Conservation (phyloP, 2,329 filamentous ascomycete genomes). For the Pezicula rhizophila region DNA sequence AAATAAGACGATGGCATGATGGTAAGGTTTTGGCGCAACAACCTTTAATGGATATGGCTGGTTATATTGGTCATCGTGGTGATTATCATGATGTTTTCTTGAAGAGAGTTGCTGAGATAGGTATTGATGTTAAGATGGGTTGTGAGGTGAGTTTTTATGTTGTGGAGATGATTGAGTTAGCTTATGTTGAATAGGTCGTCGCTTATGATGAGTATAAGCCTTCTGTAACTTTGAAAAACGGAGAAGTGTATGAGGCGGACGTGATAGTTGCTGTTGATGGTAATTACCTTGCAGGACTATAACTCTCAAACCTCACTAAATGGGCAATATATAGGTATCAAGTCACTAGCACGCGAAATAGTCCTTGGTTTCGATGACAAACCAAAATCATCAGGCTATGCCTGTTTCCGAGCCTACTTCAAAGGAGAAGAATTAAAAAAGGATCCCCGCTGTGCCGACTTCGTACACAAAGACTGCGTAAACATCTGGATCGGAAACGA, state of each 20-base stretch:
- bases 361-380: constrained; percentile 47
- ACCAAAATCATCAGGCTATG: constrained; percentile 46
- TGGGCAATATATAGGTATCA: constrained; percentile 35
- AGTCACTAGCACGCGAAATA: constrained; percentile 42
- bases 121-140: constrained; percentile 35
- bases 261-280: constrained; percentile 45
- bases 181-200: constrained; percentile 24
- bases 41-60: constrained; percentile 45
- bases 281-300: too few relatives aligned
- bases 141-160: constrained; percentile 18
- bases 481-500: constrained; percentile 41
- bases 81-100: constrained; percentile 39
- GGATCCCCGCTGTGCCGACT: constrained; percentile 32
- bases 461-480: constrained; percentile 36
- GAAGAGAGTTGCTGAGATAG: constrained; percentile 31
- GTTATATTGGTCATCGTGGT: constrained; percentile 38
- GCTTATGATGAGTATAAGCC: constrained; percentile 31
- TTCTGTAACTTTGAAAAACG: constrained; percentile 30
- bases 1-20: constrained; percentile 41
- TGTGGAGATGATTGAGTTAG: not conserved
- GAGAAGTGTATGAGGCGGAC: constrained; percentile 35
- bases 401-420: constrained; percentile 45
- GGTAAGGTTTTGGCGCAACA: constrained; percentile 40
- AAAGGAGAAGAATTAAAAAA: constrained; percentile 30
- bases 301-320: too few relatives aligned